These are phyloP conservation scores for Aspergillus ibericus DNA, from an alignment of 2,329 filamentous ascomycete species.

Conservation along the genomic window DNA sequence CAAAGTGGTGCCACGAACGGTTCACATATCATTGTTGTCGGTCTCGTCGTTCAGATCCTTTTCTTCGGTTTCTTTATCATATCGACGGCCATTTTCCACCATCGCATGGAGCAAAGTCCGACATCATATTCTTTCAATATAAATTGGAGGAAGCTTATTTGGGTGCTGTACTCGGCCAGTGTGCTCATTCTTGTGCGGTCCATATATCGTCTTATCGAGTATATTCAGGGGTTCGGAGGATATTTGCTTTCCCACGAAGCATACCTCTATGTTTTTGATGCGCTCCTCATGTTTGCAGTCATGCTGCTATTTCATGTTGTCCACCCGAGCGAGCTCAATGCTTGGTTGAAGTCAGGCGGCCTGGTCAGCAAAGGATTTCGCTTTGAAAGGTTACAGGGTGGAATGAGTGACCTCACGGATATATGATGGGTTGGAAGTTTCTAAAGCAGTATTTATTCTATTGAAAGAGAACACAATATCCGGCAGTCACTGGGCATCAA, in stretches of 20 bases:
- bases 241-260: not conserved
- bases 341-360: not conserved
- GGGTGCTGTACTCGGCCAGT: not conserved
- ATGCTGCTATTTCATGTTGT: constrained; percentile 1
- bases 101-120: not conserved
- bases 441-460: not conserved
- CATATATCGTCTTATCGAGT: constrained; percentile 1
- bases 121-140: not conserved
- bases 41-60: not conserved
- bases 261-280: not conserved
- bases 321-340: constrained; percentile 4
- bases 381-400: not conserved
- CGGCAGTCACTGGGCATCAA: no score
- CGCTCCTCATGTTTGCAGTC: not conserved
- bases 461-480: no score
- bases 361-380: not conserved
- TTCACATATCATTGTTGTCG: not conserved
- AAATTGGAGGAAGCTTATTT: not conserved
- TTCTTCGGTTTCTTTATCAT: constrained; percentile 6
- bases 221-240: constrained; percentile 1
- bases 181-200: constrained; percentile 3
- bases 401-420: not conserved
- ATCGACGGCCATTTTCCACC: constrained; percentile 1
- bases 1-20: not conserved
- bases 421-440: not conserved